Evolutionary conservation across 202 grass and related monocot species (phyloP).

Genomic region (Dendrocalamus latiflorus): DNA sequence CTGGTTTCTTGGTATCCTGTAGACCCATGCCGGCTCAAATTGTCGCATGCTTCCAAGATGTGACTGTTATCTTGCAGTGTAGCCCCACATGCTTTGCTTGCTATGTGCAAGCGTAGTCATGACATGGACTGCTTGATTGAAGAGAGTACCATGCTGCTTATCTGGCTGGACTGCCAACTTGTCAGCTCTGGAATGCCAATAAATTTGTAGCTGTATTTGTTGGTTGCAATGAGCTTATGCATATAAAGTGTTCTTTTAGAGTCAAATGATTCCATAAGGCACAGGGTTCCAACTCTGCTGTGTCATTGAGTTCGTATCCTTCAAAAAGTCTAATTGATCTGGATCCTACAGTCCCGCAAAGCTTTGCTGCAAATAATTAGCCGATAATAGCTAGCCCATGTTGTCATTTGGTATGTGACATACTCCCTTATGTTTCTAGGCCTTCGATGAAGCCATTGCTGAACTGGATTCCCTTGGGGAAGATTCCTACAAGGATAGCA

Average conservation of each 20-base stretch:
- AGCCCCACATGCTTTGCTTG: conserved; percentile 23
- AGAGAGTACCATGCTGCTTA: background rate
- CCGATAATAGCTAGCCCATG: background rate
- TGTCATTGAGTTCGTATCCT: background rate
- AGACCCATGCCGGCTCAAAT: conserved; percentile 18
- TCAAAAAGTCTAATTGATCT: background rate
- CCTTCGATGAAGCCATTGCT: conserved; percentile 69
- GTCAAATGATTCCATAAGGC: background rate
- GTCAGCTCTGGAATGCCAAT: conserved; percentile 1
- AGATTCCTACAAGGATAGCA: conserved; percentile 88
- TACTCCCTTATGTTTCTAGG: conserved; percentile 20
- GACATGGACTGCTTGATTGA: conserved; percentile 16
- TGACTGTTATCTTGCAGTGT: conserved; percentile 7
- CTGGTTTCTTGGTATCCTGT: background rate
- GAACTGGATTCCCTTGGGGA: conserved; percentile 75
- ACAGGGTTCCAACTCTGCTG: background rate
- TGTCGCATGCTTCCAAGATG: conserved; percentile 31
- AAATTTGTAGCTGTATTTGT: background rate
- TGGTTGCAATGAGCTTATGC: background rate
- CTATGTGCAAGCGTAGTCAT: conserved; percentile 11
- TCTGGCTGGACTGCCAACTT: background rate
- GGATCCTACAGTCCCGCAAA: background rate
- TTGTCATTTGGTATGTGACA: conserved; percentile 7
- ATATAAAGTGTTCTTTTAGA: background rate
- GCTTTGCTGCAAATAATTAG: background rate